Evolutionary conservation across 768 basidiomycete species (phyloP), one percentile per base, ranked within the genome.

Genomic region (Russula emetica): DNA sequence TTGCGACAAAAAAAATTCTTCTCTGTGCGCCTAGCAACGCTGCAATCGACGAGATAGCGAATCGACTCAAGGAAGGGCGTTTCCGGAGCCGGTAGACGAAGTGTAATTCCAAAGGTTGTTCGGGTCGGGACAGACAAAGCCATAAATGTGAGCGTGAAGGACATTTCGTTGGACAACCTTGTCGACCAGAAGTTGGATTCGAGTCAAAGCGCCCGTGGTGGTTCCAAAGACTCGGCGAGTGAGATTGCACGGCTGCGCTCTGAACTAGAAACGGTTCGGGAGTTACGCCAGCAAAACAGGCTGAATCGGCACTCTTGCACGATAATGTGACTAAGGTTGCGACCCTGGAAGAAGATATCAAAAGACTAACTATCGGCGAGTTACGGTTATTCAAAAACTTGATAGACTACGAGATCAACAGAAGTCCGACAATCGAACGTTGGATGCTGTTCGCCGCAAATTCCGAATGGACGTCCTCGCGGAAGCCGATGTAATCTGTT

Each of bases 21-120:
- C 79, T 99, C 42, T 99, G 97, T 71, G 97, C 97, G 0, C 97
- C 97, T 2, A 95, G 92, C 76, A 99, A 99, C 74, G 97, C 97
- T 20, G 97, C 97, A 28, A 95, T 99, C 45, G 95, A 99, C 71
- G 97, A 99, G 77, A 87, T 99, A 20, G 91, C 92, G 8, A 82
- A 84, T 69, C 88, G 97, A 45, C 76, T 99, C 54, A 92, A 89
- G 72, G 86, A 90, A 57, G 86, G n/a, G 89, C n/a, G 83, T 86
- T 52, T 80, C 84, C 60, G 80, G 82, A 30, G 74, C 83, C 26
- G 78, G 81, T 38, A 85, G 83, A 51, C 76, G 76, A 55, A 75
- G 79, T 11, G 74, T 82, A n/a, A 71, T 79, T 13, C 82, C 88
- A 36, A 94, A 87, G 61, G 86, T 98, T 13, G 94, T 98, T 28